phyloP scores from a whole-genome alignment of 1,284 basidiomycete genomes.

The Pascua sp. region DNA sequence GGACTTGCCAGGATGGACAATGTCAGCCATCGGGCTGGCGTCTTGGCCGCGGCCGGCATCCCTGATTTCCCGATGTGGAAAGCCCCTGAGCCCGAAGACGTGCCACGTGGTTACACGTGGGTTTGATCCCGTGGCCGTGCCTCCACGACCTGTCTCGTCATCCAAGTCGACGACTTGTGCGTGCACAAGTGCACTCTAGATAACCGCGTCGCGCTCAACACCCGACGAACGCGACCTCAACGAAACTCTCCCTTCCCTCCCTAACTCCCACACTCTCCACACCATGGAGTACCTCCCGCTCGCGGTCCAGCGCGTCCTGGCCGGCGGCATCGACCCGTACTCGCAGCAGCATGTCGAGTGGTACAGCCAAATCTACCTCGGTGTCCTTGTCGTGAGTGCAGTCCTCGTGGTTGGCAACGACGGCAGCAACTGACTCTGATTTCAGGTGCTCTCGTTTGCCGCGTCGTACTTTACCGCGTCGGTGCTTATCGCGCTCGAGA shows the following conservation, averaged over 20 bases:
- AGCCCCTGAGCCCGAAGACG: too few species aligned
- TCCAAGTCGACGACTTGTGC: background rate
- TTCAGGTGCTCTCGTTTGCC: constrained; percentile 32
- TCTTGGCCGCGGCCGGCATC: too few species aligned
- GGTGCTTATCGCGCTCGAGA: constrained; percentile 36
- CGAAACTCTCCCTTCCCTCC: too few species aligned
- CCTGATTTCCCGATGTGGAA: too few species aligned
- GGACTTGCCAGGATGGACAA: too few species aligned
- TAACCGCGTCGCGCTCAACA: background rate
- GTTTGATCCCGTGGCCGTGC: too few species aligned
- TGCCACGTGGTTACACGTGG: too few species aligned
- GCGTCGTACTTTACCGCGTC: constrained; percentile 29
- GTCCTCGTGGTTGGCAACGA: too few species aligned
- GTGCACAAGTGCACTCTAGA: background rate
- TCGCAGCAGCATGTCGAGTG: constrained; percentile 34
- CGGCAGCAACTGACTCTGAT: background rate
- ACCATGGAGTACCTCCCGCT: constrained; percentile 33
- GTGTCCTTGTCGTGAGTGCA: constrained; percentile 32
- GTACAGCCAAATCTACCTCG: constrained; percentile 33
- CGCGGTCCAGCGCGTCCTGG: constrained; percentile 21
- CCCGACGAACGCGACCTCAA: background rate
- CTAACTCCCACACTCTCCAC: background rate
- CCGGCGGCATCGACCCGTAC: constrained; percentile 41
- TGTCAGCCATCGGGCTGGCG: too few species aligned
- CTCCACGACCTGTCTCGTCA: background rate